Conservation (phyloP, 768 basidiomycete genomes). For the Calocybe indica region DNA sequence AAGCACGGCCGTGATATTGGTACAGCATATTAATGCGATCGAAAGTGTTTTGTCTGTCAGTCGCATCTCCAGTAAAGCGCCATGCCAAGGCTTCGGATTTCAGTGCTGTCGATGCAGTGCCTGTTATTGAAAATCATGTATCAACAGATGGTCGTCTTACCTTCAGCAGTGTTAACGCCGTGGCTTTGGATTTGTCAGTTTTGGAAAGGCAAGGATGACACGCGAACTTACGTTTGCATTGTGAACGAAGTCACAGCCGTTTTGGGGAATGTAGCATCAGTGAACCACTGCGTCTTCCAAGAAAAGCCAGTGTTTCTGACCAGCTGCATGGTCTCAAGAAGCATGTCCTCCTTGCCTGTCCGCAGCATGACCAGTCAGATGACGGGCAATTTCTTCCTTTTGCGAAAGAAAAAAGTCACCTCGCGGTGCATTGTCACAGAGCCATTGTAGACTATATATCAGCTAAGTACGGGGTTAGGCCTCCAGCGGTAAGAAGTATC, state of each 20-base stretch:
- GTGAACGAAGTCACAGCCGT: constrained; percentile 20
- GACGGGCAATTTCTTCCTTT: neutral
- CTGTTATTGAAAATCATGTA: neutral
- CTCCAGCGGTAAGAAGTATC: neutral
- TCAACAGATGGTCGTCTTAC: constrained; percentile 4
- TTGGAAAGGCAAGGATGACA: neutral
- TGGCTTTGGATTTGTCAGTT: constrained; percentile 19
- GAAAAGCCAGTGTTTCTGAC: constrained; percentile 31
- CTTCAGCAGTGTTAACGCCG: constrained; percentile 36
- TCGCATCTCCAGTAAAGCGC: constrained; percentile 32
- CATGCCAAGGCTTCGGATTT: constrained; percentile 38
- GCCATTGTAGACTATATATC: constrained; percentile 32
- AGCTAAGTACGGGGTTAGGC: constrained; percentile 14
- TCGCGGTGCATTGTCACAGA: constrained; percentile 33
- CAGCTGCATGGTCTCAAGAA: constrained; percentile 36
- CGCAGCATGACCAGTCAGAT: neutral
- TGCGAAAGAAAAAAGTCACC: constrained; percentile 14
- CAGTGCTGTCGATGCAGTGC: constrained; percentile 17
- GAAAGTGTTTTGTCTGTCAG: constrained; percentile 32
- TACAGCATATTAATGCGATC: constrained; percentile 33
- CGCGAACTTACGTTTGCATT: constrained; percentile 24
- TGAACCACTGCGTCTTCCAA: constrained; percentile 37
- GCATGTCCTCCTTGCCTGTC: constrained; percentile 25
- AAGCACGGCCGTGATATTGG: constrained; percentile 31
- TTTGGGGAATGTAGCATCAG: constrained; percentile 28